Evolutionary conservation across 306 rosid genomes (phyloP).

Genomic region (Castanea sativa): DNA sequence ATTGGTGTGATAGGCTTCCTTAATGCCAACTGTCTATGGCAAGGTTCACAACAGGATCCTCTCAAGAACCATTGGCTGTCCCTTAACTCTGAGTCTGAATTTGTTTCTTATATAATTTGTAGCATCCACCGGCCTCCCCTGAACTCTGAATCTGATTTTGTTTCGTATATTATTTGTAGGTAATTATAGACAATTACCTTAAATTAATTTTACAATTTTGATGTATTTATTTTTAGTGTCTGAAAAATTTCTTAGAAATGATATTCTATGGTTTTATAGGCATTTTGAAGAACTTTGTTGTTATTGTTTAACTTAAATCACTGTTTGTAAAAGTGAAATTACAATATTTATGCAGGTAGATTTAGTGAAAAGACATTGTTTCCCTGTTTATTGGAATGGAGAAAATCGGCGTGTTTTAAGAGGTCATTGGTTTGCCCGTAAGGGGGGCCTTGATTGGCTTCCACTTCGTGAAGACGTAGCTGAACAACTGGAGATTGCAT

Average conservation of each 20-base stretch:
- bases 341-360: slow-evolving; percentile 63
- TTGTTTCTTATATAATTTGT: background rate
- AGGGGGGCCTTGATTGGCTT: slow-evolving; percentile 96
- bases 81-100: background rate
- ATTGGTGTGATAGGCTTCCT: background rate
- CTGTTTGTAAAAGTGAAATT: slow-evolving; percentile 20
- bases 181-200: background rate
- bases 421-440: slow-evolving; percentile 98
- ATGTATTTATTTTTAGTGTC: background rate
- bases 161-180: too few species aligned
- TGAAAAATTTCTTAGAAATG: background rate
- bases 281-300: background rate
- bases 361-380: slow-evolving; percentile 68
- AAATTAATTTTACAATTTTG: background rate
- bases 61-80: background rate
- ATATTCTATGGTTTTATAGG: background rate
- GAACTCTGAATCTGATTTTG: background rate
- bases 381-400: slow-evolving; percentile 98
- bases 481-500: slow-evolving; percentile 89
- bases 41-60: background rate
- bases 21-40: background rate
- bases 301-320: background rate
- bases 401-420: slow-evolving; percentile 94
- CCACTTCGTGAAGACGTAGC: slow-evolving; percentile 95
- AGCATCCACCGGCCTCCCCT: background rate